Evolutionary conservation across 1,284 basidiomycete species (phyloP).

Genomic region (Pseudozyma thailandica): DNA sequence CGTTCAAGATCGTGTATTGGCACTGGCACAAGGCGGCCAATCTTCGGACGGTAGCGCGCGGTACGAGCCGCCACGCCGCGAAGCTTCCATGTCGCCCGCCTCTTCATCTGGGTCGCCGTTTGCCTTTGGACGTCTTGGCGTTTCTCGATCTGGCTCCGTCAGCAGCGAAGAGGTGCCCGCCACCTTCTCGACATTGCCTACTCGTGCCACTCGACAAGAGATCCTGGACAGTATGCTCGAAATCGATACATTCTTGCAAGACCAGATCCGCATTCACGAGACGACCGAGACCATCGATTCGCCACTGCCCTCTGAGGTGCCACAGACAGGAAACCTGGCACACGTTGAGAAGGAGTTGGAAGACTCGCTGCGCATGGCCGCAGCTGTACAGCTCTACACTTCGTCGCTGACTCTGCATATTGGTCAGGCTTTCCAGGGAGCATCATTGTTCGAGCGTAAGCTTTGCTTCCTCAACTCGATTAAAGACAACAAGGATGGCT

Average conservation of each 20-base stretch:
- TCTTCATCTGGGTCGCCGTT: slow-evolving; percentile 34
- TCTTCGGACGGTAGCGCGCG: neutral
- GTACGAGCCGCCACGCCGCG: slow-evolving; percentile 31
- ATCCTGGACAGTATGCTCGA: slow-evolving; percentile 60
- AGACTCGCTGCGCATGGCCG: slow-evolving; percentile 49
- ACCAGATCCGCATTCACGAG: slow-evolving; percentile 55
- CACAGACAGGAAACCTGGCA: slow-evolving; percentile 29
- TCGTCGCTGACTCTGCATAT: slow-evolving; percentile 61
- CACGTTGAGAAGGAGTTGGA: slow-evolving; percentile 56
- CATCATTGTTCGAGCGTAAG: slow-evolving; percentile 62
- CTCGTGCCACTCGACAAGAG: slow-evolving; percentile 50
- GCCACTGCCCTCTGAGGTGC: slow-evolving; percentile 30
- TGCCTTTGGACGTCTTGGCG: slow-evolving; percentile 32
- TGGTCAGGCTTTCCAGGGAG: slow-evolving; percentile 63
- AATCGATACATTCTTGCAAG: slow-evolving; percentile 56
- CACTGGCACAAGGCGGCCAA: slow-evolving; percentile 47
- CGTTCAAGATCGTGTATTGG: slow-evolving; percentile 59
- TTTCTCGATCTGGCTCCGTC: slow-evolving; percentile 35
- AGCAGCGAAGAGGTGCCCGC: slow-evolving; percentile 29
- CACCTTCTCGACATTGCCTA: slow-evolving; percentile 46
- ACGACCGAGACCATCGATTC: slow-evolving; percentile 28
- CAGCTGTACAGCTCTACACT: slow-evolving; percentile 62
- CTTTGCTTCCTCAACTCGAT: slow-evolving; percentile 64
- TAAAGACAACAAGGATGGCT: slow-evolving; percentile 48
- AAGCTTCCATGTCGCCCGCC: slow-evolving; percentile 15